A percentile compares a stretch with the other conserved stretches of the same genome.
These are phyloP conservation scores for Aspergillus mulundensis DNA, from an alignment of 495 filamentous ascomycete genomes.

Conservation along the genomic window DNA sequence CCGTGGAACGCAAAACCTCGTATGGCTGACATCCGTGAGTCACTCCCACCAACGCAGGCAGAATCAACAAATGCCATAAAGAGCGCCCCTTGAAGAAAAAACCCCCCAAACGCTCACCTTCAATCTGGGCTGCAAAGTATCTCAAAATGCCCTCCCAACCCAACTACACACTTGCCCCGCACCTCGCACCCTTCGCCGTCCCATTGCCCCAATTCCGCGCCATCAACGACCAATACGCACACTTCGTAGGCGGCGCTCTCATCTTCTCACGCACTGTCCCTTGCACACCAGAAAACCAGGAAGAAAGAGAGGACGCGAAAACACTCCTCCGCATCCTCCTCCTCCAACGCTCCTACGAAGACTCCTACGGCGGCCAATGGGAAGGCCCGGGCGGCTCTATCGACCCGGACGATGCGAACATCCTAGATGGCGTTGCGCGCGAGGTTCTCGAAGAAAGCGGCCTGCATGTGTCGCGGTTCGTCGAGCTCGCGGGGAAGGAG, in stretches of 20 bases:
- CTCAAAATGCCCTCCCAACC: conserved; percentile 1
- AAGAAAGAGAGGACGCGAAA: background rate
- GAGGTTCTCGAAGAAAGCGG: conserved; percentile 60
- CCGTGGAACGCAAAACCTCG: background rate
- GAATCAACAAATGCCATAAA: background rate
- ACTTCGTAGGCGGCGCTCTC: conserved; percentile 36
- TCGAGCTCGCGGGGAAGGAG: conserved; percentile 37
- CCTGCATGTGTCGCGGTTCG: conserved; percentile 42
- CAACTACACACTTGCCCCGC: conserved; percentile 33
- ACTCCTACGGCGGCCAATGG: conserved; percentile 48
- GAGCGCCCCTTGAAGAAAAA: no score
- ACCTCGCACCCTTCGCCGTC: conserved; percentile 36
- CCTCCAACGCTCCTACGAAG: conserved; percentile 46
- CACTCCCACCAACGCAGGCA: background rate
- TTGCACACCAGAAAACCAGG: background rate
- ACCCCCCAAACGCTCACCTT: no score
- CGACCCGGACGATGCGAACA: conserved; percentile 37
- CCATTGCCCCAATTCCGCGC: conserved; percentile 32
- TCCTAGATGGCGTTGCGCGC: conserved; percentile 51
- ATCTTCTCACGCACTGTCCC: conserved; percentile 37
- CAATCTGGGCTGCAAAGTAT: no score
- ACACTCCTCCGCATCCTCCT: conserved; percentile 39
- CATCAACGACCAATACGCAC: conserved; percentile 30
- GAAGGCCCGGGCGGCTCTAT: conserved; percentile 55
- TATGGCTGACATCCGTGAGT: background rate